Conservation (phyloP, 495 filamentous ascomycete genomes). For the Podospora comata region DNA sequence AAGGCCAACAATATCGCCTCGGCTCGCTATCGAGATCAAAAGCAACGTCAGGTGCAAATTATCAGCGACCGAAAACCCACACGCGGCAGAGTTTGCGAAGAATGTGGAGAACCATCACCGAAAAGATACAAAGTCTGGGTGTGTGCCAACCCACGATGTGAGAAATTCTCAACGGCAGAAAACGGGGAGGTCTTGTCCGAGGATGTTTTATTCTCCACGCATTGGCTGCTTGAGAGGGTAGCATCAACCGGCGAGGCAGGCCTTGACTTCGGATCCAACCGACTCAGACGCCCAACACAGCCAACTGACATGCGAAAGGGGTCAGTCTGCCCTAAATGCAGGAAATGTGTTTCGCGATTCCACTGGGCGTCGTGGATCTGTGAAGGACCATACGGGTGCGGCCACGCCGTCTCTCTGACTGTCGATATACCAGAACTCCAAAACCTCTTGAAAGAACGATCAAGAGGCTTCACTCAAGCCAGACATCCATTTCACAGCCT, state of each 20-base stretch:
- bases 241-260: background rate
- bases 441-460: background rate
- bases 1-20: background rate
- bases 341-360: background rate
- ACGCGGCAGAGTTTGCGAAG: background rate
- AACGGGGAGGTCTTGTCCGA: background rate
- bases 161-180: background rate
- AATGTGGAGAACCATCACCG: background rate
- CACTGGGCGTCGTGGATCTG: background rate
- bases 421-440: slow-evolving; percentile 3
- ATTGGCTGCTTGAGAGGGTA: background rate
- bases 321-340: slow-evolving; percentile 3
- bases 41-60: background rate
- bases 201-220: background rate
- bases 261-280: background rate
- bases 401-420: background rate
- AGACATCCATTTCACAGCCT: slow-evolving; percentile 1
- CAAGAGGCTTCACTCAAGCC: background rate
- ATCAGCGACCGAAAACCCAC: background rate
- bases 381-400: slow-evolving; percentile 2
- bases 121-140: slow-evolving; percentile 7
- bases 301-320: slow-evolving; percentile 2
- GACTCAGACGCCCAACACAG: background rate
- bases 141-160: background rate
- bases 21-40: background rate